A percentile compares a stretch with the other conserved stretches of the same genome.
Evolutionary conservation across 345 rosid species (phyloP).

Genomic region (Moringa oleifera): DNA sequence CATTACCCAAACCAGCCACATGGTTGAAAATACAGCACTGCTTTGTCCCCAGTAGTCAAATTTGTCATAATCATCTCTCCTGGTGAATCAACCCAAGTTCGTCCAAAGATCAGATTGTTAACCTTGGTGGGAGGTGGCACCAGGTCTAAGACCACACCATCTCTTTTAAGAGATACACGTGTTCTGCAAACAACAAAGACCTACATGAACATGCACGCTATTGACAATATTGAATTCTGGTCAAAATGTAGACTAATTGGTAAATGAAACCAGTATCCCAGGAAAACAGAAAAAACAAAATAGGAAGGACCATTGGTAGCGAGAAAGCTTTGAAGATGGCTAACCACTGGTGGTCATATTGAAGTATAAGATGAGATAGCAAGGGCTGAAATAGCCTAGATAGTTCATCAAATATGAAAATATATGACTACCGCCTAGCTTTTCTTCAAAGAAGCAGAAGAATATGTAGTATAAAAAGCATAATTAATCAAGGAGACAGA

Average conservation of each 20-base stretch:
- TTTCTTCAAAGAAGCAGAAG: no score
- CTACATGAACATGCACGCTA: not conserved
- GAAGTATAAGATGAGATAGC: not conserved
- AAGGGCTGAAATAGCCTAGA: slow-evolving; percentile 1
- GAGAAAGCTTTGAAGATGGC: not conserved
- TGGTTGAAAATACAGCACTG: slow-evolving; percentile 68
- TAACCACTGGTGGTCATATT: no score
- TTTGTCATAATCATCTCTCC: slow-evolving; percentile 84
- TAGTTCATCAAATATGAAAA: not conserved
- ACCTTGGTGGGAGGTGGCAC: slow-evolving; percentile 76
- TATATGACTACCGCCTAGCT: no score
- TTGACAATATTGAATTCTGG: not conserved
- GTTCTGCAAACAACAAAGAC: slow-evolving; percentile 35
- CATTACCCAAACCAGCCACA: slow-evolving; percentile 88
- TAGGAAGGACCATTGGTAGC: no score
- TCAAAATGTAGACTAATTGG: not conserved
- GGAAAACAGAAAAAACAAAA: not conserved
- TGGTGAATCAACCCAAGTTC: slow-evolving; percentile 77
- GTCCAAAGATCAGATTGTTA: slow-evolving; percentile 72
- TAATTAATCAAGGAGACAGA: not conserved
- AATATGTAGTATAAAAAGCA: not conserved
- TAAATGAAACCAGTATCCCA: not conserved
- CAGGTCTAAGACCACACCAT: slow-evolving; percentile 65
- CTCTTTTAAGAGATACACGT: slow-evolving; percentile 58
- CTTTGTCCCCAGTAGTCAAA: slow-evolving; percentile 73